These are phyloP conservation scores for Alloascoidea africana DNA, from an alignment of 805 yeast species.

Conservation along the genomic window DNA sequence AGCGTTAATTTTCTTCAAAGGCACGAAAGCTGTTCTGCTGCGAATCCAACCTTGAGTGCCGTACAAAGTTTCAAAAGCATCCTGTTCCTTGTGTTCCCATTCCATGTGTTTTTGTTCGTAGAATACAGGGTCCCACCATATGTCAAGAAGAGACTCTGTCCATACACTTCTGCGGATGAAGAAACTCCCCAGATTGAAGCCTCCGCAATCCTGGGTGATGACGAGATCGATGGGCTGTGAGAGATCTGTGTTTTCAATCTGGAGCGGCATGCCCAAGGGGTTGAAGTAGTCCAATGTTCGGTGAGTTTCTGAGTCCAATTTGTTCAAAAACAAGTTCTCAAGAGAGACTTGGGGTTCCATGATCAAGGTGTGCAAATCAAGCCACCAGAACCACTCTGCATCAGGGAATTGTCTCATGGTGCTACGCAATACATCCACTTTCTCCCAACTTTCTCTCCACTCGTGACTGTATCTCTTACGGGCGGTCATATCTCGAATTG, in stretches of 20 bases:
- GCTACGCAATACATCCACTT: slow-evolving; percentile 65
- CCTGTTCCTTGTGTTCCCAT: slow-evolving; percentile 83
- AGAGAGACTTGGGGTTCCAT: slow-evolving; percentile 67
- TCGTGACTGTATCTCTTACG: slow-evolving; percentile 67
- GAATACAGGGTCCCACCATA: slow-evolving; percentile 80
- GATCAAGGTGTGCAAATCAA: slow-evolving; percentile 65
- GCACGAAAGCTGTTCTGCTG: slow-evolving; percentile 56
- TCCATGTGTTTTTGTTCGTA: slow-evolving; percentile 78
- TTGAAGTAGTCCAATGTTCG: slow-evolving; percentile 45
- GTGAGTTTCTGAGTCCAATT: slow-evolving; percentile 42
- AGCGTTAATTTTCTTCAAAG: slow-evolving; percentile 55
- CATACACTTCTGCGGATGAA: slow-evolving; percentile 52
- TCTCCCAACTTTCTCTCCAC: slow-evolving; percentile 83
- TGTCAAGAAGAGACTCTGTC: slow-evolving; percentile 53
- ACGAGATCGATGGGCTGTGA: slow-evolving; percentile 40
- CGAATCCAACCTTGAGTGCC: slow-evolving; percentile 59
- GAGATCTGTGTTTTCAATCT: slow-evolving; percentile 48
- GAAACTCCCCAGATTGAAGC: slow-evolving; percentile 68
- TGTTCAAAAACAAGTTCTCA: slow-evolving; percentile 48
- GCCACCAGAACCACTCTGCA: slow-evolving; percentile 87
- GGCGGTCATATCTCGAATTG: slow-evolving; percentile 59
- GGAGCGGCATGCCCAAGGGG: slow-evolving; percentile 40
- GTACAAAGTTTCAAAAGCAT: slow-evolving; percentile 59
- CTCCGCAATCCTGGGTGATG: slow-evolving; percentile 76
- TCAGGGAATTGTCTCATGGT: slow-evolving; percentile 69